Percentiles rank a stretch among this genome's conserved stretches.
phyloP scores from a whole-genome alignment of 2,329 filamentous ascomycete species.

The Pestalotiopsis sp. region DNA sequence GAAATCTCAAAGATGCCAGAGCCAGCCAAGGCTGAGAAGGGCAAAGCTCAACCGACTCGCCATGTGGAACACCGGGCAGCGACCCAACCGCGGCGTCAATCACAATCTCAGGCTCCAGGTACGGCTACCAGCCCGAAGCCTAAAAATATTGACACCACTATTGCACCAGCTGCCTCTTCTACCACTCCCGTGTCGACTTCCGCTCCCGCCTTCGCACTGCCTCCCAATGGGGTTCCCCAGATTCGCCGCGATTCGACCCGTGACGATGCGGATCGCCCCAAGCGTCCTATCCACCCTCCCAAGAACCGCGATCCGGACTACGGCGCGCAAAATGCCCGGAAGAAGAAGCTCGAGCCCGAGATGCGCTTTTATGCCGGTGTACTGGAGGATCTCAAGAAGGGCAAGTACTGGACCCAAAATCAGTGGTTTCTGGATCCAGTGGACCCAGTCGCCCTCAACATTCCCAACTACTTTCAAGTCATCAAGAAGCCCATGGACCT shows the following conservation, averaged over 20 bases:
- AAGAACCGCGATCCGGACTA: constrained; percentile 92
- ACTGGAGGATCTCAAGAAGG: constrained; percentile 73
- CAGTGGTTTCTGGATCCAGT: constrained; percentile 80
- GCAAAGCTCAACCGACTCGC: constrained; percentile 45
- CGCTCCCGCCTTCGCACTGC: constrained; percentile 69
- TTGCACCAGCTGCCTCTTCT: constrained; percentile 23
- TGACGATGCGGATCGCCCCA: constrained; percentile 76
- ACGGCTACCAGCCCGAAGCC: constrained; percentile 33
- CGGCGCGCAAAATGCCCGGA: constrained; percentile 70
- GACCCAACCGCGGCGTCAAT: constrained; percentile 30
- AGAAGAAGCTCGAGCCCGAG: constrained; percentile 88
- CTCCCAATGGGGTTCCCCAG: constrained; percentile 74
- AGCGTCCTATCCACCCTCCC: constrained; percentile 90
- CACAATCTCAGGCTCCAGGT: constrained; percentile 15
- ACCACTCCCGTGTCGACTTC: constrained; percentile 39
- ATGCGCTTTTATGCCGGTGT: constrained; percentile 87
- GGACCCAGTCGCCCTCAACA: constrained; percentile 90
- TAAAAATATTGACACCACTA: constrained; percentile 28
- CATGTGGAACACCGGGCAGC: constrained; percentile 45
- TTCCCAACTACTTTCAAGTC: constrained; percentile 87
- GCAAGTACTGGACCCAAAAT: constrained; percentile 68
- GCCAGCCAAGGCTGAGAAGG: constrained; percentile 61
- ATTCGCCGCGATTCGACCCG: constrained; percentile 84
- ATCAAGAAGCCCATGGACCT: constrained; percentile 98
- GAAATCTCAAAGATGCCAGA: constrained; percentile 48